Evolutionary conservation across 345 rosid genomes (phyloP).

Genomic region (Turritis glabra): DNA sequence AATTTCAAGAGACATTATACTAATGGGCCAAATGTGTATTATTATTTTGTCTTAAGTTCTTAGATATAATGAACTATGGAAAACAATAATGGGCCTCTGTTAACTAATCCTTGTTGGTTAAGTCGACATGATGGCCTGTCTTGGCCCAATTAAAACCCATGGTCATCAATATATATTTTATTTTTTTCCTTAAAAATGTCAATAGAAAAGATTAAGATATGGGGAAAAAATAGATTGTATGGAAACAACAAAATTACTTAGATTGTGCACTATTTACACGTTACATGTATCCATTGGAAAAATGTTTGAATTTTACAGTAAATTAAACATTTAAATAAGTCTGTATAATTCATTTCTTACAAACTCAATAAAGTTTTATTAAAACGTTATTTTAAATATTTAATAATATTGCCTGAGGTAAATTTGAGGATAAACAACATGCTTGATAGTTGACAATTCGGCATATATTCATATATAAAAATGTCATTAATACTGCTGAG

Average conservation of each 20-base stretch:
- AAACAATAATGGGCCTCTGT: conserved; percentile 3
- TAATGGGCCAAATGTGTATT: conserved; percentile 12
- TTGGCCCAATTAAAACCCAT: conserved; percentile 2
- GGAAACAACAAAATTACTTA: neutral
- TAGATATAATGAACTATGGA: neutral
- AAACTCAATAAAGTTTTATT: neutral
- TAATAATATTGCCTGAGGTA: neutral
- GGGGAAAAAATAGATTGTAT: neutral
- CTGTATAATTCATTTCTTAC: neutral
- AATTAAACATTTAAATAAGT: neutral
- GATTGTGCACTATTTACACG: neutral
- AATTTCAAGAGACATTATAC: neutral
- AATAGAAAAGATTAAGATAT: neutral
- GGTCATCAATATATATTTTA: neutral
- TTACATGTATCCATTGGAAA: neutral
- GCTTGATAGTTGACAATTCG: conserved; percentile 11
- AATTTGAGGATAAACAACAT: neutral
- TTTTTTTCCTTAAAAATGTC: neutral
- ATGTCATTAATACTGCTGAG: neutral
- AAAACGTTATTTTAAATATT: neutral
- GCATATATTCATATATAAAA: neutral
- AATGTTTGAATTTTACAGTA: neutral
- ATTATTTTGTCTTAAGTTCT: too few relatives aligned
- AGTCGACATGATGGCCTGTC: neutral
- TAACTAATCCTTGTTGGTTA: neutral